Evolutionary conservation across 2,329 filamentous ascomycete species (phyloP).

Genomic region (Stemphylium vesicarium): DNA sequence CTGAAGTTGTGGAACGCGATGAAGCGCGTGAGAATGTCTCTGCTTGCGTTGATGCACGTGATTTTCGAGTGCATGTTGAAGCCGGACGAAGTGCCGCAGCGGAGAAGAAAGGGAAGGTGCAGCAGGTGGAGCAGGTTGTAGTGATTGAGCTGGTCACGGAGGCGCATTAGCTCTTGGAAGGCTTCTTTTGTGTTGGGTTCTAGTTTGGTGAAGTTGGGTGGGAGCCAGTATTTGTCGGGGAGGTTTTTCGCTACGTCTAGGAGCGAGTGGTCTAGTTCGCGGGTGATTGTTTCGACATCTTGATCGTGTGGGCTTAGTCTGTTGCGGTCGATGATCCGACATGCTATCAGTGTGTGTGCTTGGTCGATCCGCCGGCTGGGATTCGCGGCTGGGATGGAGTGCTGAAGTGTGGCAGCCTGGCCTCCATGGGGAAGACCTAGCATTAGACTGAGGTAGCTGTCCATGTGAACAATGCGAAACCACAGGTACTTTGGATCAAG

Average conservation of each 20-base stretch:
- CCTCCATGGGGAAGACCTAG: slow-evolving; percentile 50
- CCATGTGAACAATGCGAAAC: slow-evolving; percentile 49
- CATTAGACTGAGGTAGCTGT: slow-evolving; percentile 51
- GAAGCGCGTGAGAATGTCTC: slow-evolving; percentile 21
- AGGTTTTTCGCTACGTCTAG: slow-evolving; percentile 13
- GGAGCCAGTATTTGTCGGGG: slow-evolving; percentile 9
- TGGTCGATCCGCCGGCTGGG: slow-evolving; percentile 34
- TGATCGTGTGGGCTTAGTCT: slow-evolving; percentile 21
- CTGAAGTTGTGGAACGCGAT: slow-evolving; percentile 20
- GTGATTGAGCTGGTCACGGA: slow-evolving; percentile 22
- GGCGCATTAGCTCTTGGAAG: slow-evolving; percentile 14
- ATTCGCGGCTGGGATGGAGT: slow-evolving; percentile 4
- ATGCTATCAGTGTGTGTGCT: slow-evolving; percentile 41
- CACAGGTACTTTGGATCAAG: slow-evolving; percentile 44
- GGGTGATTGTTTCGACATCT: slow-evolving; percentile 32
- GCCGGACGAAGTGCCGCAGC: slow-evolving; percentile 1
- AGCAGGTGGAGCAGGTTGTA: slow-evolving; percentile 24
- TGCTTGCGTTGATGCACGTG: slow-evolving; percentile 19
- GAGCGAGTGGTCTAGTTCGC: slow-evolving; percentile 22
- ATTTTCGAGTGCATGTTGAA: slow-evolving; percentile 14
- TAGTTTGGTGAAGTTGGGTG: slow-evolving; percentile 2
- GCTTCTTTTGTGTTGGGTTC: slow-evolving; percentile 7
- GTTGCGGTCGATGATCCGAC: slow-evolving; percentile 50
- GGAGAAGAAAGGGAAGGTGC: slow-evolving; percentile 27
- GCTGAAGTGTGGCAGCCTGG: slow-evolving; percentile 27